A percentile compares a stretch with the other conserved stretches of the same genome.
phyloP scores from a whole-genome alignment of 2,329 filamentous ascomycete species.

The Thermomyces lanuginosus region DNA sequence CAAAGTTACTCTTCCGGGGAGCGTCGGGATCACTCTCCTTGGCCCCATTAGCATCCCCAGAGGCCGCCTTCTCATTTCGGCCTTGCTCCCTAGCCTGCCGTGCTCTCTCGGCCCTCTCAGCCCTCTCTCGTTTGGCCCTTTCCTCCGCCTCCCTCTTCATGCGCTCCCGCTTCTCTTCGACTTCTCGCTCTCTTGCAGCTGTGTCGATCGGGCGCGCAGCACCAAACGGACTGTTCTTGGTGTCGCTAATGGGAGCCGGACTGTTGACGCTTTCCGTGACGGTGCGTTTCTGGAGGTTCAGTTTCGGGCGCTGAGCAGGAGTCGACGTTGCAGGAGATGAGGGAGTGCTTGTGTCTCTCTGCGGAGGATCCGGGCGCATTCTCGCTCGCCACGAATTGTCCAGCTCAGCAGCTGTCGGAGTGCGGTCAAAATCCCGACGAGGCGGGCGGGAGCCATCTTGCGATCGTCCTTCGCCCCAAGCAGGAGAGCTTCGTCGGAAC shows the following conservation, averaged over 20 bases:
- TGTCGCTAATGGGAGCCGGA: conserved; percentile 36
- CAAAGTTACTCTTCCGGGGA: conserved; percentile 35
- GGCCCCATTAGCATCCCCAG: conserved; percentile 20
- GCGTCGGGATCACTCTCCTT: conserved; percentile 26
- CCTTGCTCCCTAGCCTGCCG: conserved; percentile 28
- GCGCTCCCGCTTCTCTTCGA: conserved; percentile 73
- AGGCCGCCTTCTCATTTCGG: conserved; percentile 19
- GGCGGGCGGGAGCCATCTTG: conserved; percentile 68
- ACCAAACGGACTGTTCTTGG: conserved; percentile 86
- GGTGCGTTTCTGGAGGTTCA: conserved; percentile 83
- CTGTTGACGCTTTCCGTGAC: conserved; percentile 54
- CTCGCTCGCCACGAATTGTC: conserved; percentile 84
- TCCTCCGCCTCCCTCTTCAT: conserved; percentile 81
- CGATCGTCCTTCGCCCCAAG: conserved; percentile 53
- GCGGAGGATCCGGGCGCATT: conserved; percentile 72
- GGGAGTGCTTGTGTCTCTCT: conserved; percentile 58
- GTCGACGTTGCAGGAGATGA: conserved; percentile 49
- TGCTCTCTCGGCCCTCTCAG: conserved; percentile 52
- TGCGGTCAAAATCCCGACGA: conserved; percentile 58
- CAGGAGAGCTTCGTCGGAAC: conserved; percentile 52
- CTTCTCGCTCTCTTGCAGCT: conserved; percentile 67
- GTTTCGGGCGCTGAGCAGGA: conserved; percentile 53
- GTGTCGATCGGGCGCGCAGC: conserved; percentile 90
- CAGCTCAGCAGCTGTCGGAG: conserved; percentile 73
- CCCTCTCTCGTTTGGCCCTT: conserved; percentile 58